Evolutionary conservation across 2,329 filamentous ascomycete genomes (phyloP).

Genomic region (Colletotrichum spinosum): DNA sequence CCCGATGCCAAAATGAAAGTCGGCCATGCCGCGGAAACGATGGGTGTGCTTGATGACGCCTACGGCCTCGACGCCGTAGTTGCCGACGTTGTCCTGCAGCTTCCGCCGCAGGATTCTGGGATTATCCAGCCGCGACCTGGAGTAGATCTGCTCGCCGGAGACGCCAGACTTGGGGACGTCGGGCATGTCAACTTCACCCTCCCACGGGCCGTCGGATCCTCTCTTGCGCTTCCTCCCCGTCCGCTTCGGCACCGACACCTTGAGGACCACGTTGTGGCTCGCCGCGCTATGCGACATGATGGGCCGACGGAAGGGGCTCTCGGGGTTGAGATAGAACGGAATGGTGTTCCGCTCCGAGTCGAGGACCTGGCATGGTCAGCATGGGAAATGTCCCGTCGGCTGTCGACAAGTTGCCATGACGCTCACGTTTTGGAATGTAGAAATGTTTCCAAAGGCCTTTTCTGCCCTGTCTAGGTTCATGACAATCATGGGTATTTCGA

Average conservation of each 20-base stretch:
- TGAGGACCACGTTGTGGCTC: constrained; percentile 87
- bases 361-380: constrained; percentile 51
- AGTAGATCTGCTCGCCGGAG: constrained; percentile 48
- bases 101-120: constrained; percentile 69
- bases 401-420: neutral
- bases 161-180: constrained; percentile 36
- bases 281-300: constrained; percentile 80
- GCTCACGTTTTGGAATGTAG: constrained; percentile 53
- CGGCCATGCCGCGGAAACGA: constrained; percentile 85
- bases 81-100: constrained; percentile 76
- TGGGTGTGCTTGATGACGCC: constrained; percentile 84
- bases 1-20: constrained; percentile 84
- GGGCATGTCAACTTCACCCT: constrained; percentile 53
- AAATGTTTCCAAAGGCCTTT: constrained; percentile 54
- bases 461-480: constrained; percentile 56
- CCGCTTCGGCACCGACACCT: constrained; percentile 86
- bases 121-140: constrained; percentile 61
- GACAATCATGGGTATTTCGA: constrained; percentile 58
- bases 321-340: constrained; percentile 81
- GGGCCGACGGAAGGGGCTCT: constrained; percentile 83
- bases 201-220: constrained; percentile 76
- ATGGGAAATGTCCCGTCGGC: neutral
- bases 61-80: constrained; percentile 76
- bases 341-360: constrained; percentile 63
- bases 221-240: constrained; percentile 89